Conservation (phyloP, 2,329 filamentous ascomycete species). For the Akanthomyces muscarius region DNA sequence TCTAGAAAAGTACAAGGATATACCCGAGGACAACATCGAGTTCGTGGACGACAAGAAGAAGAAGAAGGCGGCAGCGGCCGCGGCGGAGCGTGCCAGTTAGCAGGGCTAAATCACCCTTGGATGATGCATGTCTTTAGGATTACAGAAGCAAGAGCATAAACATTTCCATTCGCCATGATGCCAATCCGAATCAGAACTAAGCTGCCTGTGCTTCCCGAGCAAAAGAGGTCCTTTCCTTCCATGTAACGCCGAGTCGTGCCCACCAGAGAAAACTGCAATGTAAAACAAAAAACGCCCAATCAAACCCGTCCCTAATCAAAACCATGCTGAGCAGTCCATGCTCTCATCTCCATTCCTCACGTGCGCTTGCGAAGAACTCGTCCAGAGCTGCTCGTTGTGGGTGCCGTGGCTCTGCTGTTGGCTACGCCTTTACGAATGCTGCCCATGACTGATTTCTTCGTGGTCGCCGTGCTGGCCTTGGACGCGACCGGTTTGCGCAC, state of each 20-base stretch:
- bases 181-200: background rate
- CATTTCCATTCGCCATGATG: slow-evolving; percentile 13
- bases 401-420: slow-evolving; percentile 37
- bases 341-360: slow-evolving; percentile 25
- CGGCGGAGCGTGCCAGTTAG: background rate
- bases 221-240: background rate
- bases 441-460: slow-evolving; percentile 51
- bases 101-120: background rate
- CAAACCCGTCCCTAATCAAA: slow-evolving; percentile 10
- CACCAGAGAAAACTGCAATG: background rate
- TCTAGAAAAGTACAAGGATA: slow-evolving; percentile 79
- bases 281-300: slow-evolving; percentile 14
- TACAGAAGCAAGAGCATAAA: slow-evolving; percentile 5
- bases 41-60: slow-evolving; percentile 96
- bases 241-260: slow-evolving; percentile 12
- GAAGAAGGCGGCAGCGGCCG: slow-evolving; percentile 40
- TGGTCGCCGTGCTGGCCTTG: slow-evolving; percentile 32
- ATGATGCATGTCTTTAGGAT: background rate
- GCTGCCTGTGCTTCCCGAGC: slow-evolving; percentile 7
- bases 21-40: slow-evolving; percentile 94
- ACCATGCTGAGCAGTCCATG: slow-evolving; percentile 7
- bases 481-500: slow-evolving; percentile 49
- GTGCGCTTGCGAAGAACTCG: slow-evolving; percentile 54
- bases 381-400: slow-evolving; percentile 43
- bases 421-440: slow-evolving; percentile 51